Evolutionary conservation across 257 asterid species (phyloP).

Genomic region (Gentiana straminea): DNA sequence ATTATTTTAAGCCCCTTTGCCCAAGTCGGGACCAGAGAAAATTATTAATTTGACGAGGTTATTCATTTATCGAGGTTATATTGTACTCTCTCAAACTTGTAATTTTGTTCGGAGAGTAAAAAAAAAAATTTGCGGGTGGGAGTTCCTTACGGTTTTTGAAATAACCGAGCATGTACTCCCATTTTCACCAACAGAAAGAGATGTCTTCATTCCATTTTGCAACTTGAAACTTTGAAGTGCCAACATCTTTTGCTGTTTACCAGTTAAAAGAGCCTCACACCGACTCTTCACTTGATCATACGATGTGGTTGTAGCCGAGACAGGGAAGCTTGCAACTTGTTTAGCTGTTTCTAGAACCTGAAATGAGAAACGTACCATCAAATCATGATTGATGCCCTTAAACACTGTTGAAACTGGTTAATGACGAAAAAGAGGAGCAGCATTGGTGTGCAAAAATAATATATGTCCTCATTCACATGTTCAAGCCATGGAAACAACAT

Average conservation of each 20-base stretch:
- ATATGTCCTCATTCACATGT: no score
- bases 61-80: no score
- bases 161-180: conserved; percentile 9
- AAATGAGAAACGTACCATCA: not conserved
- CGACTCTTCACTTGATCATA: conserved; percentile 42
- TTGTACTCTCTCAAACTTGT: not conserved
- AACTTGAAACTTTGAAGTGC: conserved; percentile 35
- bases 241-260: conserved; percentile 41
- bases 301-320: conserved; percentile 31
- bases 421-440: no score
- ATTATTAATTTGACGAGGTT: not conserved
- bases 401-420: no score
- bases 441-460: no score
- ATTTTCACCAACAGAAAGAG: conserved; percentile 16
- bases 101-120: not conserved
- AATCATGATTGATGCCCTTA: no score
- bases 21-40: not conserved
- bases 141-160: conserved; percentile 17
- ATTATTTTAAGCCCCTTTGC: not conserved
- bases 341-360: conserved; percentile 40
- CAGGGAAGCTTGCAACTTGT: conserved; percentile 38
- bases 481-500: no score
- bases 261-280: conserved; percentile 42
- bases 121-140: conserved; percentile 1
- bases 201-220: conserved; percentile 26